Conservation (phyloP, 1,284 basidiomycete genomes). For the Chalciporus sp. region DNA sequence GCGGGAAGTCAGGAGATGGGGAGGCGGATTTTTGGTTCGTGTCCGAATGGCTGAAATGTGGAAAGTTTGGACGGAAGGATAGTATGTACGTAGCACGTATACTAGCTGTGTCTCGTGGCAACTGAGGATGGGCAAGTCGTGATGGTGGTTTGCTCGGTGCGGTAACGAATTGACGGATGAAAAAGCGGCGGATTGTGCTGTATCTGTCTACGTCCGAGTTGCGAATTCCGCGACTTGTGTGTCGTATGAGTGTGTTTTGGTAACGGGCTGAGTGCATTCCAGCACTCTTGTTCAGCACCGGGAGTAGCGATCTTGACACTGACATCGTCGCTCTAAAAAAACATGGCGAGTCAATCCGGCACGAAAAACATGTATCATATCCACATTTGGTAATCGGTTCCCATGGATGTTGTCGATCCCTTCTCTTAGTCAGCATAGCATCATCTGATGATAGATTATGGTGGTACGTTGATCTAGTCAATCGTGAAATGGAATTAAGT, state of each 20-base stretch:
- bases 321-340: conserved; percentile 12
- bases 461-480: too few species aligned
- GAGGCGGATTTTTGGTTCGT: conserved; percentile 3
- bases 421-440: too few species aligned
- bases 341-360: not conserved
- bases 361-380: not conserved
- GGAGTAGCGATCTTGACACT: not conserved
- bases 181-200: conserved; percentile 51
- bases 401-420: conserved; percentile 8
- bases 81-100: not conserved
- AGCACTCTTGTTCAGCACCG: conserved; percentile 9
- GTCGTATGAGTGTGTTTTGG: conserved; percentile 24
- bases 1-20: not conserved
- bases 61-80: not conserved
- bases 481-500: too few species aligned
- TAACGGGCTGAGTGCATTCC: not conserved
- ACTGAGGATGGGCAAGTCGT: not conserved
- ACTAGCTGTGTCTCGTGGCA: not conserved
- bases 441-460: too few species aligned
- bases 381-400: conserved; percentile 13
- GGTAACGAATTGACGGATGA: conserved; percentile 39
- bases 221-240: conserved; percentile 33
- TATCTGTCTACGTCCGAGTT: conserved; percentile 49
- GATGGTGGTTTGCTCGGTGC: conserved; percentile 1
- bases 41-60: conserved; percentile 23